Conservation (phyloP, 768 basidiomycete genomes). For the Panellus pusillus region DNA sequence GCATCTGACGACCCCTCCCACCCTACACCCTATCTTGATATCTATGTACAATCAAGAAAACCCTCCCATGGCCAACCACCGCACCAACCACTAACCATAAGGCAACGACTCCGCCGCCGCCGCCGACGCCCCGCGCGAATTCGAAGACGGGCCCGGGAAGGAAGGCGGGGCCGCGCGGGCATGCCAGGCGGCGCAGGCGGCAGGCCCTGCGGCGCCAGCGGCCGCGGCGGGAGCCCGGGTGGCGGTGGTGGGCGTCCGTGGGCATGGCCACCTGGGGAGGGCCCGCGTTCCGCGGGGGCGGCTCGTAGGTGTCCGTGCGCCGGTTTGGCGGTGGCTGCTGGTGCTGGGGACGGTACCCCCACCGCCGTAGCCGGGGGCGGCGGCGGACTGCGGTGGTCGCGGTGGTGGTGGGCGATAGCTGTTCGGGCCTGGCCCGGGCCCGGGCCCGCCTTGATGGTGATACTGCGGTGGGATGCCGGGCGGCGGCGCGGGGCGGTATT, state of each 20-base stretch:
- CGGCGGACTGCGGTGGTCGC: background rate
- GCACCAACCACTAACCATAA: conserved; percentile 9
- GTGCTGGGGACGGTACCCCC: background rate
- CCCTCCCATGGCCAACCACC: too few species aligned
- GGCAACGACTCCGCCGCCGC: conserved; percentile 3
- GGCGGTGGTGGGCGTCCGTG: conserved; percentile 6
- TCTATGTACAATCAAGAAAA: too few species aligned
- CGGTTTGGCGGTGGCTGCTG: background rate
- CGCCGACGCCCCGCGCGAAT: background rate
- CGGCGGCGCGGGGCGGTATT: conserved; percentile 13
- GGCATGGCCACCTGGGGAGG: background rate
- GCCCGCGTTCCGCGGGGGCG: background rate
- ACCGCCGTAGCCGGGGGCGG: background rate
- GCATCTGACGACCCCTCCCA: too few species aligned
- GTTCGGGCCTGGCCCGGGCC: conserved; percentile 3
- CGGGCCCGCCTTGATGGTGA: background rate
- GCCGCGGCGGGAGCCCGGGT: conserved; percentile 11
- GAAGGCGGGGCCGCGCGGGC: background rate
- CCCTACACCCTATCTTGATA: too few species aligned
- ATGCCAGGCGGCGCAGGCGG: background rate
- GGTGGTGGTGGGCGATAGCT: background rate
- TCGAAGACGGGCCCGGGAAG: too few species aligned
- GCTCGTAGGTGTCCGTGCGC: conserved; percentile 4
- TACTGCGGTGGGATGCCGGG: conserved; percentile 1
- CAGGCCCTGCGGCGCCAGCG: conserved; percentile 12